A percentile compares a stretch with the other conserved stretches of the same genome.
phyloP scores from a whole-genome alignment of 1,284 basidiomycete species.

The Blastosporella zonata region DNA sequence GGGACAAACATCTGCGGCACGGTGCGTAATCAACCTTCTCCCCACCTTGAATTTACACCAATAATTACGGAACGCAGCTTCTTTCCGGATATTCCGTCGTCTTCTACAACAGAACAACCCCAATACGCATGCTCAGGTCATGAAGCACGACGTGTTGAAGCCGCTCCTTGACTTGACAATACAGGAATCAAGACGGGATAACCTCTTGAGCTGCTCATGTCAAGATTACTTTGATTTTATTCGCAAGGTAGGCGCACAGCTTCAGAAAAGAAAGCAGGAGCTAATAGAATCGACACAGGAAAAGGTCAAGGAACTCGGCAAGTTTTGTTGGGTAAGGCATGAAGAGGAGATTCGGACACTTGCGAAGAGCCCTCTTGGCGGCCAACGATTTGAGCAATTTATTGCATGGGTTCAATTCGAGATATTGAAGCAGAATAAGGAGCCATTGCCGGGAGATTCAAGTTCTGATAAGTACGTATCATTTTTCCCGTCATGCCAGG shows the following conservation, averaged over 20 bases:
- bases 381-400: slow-evolving; percentile 70
- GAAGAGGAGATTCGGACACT: slow-evolving; percentile 66
- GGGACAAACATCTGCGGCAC: slow-evolving; percentile 89
- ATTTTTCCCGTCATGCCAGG: background rate
- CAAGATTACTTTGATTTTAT: slow-evolving; percentile 94
- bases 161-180: slow-evolving; percentile 83
- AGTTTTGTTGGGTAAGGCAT: slow-evolving; percentile 81
- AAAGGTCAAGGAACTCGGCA: slow-evolving; percentile 83
- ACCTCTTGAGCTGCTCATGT: slow-evolving; percentile 90
- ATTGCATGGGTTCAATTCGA: slow-evolving; percentile 72
- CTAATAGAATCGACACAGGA: slow-evolving; percentile 48
- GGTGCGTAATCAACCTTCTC: slow-evolving; percentile 49
- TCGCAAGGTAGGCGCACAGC: slow-evolving; percentile 59
- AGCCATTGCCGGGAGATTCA: slow-evolving; percentile 64
- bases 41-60: background rate
- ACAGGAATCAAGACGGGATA: slow-evolving; percentile 83
- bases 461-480: slow-evolving; percentile 49
- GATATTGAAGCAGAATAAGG: slow-evolving; percentile 67
- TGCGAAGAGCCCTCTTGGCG: slow-evolving; percentile 58
- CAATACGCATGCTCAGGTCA: slow-evolving; percentile 81
- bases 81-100: slow-evolving; percentile 88
- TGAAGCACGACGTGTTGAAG: slow-evolving; percentile 82
- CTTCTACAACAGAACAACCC: slow-evolving; percentile 84
- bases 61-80: slow-evolving; percentile 47
- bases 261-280: slow-evolving; percentile 4